Percentiles rank a stretch among this genome's conserved stretches.
These are phyloP conservation scores for Neocatenulostroma microsporum DNA, from an alignment of 2,329 filamentous ascomycete genomes.

Conservation along the genomic window DNA sequence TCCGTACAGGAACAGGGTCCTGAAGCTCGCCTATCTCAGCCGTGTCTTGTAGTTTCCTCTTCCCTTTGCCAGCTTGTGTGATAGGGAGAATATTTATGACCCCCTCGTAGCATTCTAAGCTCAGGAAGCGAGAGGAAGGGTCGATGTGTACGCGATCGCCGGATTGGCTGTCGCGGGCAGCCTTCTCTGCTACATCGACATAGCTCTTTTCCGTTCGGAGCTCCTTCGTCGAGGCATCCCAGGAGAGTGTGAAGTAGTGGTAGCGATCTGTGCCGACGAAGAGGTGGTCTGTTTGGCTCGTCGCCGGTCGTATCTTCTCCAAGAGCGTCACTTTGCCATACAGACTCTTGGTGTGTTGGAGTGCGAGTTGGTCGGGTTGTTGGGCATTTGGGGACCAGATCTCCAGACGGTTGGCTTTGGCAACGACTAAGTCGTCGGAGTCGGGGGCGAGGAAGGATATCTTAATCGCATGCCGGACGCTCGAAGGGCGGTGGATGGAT, in stretches of 20 bases:
- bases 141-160: constrained; percentile 79
- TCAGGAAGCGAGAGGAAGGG: constrained; percentile 62
- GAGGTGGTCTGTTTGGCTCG: constrained; percentile 70
- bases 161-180: constrained; percentile 66
- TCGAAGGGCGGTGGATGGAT: constrained; percentile 86
- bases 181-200: constrained; percentile 53
- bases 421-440: constrained; percentile 76
- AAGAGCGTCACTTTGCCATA: constrained; percentile 85
- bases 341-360: constrained; percentile 62
- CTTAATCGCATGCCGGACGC: constrained; percentile 79
- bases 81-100: constrained; percentile 58
- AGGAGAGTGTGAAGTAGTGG: constrained; percentile 82
- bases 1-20: constrained; percentile 53
- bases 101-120: constrained; percentile 61
- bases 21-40: constrained; percentile 50
- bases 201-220: constrained; percentile 52
- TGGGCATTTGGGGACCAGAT: constrained; percentile 57
- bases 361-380: constrained; percentile 51
- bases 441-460: constrained; percentile 65
- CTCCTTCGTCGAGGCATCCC: constrained; percentile 55
- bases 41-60: constrained; percentile 34
- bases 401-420: constrained; percentile 78
- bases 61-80: constrained; percentile 45
- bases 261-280: constrained; percentile 88
- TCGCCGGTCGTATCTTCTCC: constrained; percentile 66